Evolutionary conservation across 1,284 basidiomycete species (phyloP).

Genomic region (Spongispora temasekensis): DNA sequence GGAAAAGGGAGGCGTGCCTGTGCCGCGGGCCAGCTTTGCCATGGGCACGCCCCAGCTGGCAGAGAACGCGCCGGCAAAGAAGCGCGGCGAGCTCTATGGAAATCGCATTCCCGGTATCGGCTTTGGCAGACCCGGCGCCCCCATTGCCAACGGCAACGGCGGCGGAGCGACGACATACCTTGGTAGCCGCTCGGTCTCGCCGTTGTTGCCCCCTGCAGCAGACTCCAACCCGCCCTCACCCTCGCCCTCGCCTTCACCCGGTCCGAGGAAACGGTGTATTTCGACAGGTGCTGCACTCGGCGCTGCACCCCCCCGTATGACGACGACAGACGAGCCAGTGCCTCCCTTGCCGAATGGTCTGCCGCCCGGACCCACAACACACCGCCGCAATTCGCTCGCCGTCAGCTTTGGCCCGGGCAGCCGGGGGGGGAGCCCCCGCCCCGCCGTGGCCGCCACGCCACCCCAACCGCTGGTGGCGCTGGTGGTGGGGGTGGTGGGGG

Average conservation of each 20-base stretch:
- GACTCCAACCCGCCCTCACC: background rate
- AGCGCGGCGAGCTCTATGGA: constrained; percentile 67
- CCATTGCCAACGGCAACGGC: too few species aligned
- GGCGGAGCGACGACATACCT: background rate
- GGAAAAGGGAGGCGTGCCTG: constrained; percentile 70
- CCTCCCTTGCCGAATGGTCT: constrained; percentile 22
- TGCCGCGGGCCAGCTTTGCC: constrained; percentile 72
- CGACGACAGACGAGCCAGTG: constrained; percentile 24
- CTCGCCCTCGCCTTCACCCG: constrained; percentile 2
- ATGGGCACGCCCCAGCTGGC: constrained; percentile 60
- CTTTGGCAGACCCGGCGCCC: background rate
- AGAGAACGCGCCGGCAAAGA: constrained; percentile 47
- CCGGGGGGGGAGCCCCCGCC: too few species aligned
- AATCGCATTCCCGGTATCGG: constrained; percentile 61
- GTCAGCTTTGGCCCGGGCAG: constrained; percentile 20
- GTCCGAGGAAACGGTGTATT: constrained; percentile 33
- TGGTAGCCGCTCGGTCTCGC: constrained; percentile 20
- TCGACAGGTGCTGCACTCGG: constrained; percentile 27
- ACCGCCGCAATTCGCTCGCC: constrained; percentile 34
- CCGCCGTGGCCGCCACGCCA: too few species aligned
- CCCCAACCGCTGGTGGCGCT: too few species aligned
- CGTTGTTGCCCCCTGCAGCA: background rate
- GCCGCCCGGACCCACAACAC: background rate
- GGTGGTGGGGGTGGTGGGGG: too few species aligned
- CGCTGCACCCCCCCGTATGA: background rate